Evolutionary conservation across 768 basidiomycete genomes (phyloP).

Genomic region (Mycena haematopus): DNA sequence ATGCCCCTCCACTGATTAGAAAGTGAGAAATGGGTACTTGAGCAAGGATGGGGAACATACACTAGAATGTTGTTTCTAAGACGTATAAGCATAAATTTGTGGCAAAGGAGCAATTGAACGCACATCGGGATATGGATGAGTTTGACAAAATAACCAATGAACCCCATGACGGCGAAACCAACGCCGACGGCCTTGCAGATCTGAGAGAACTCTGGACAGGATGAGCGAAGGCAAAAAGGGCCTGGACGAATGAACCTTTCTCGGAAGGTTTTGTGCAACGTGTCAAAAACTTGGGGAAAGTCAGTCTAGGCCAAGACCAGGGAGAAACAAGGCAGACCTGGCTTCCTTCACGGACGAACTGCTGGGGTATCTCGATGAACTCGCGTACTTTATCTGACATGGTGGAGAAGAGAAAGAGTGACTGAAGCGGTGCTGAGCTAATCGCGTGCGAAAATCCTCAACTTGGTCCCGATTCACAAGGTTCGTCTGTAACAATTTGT

Average conservation of each 20-base stretch:
- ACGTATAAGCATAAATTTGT: slow-evolving; percentile 27
- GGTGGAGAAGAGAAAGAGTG: slow-evolving; percentile 36
- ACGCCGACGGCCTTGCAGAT: slow-evolving; percentile 97
- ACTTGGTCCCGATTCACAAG: slow-evolving; percentile 5
- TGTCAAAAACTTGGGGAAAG: slow-evolving; percentile 78
- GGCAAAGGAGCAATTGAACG: slow-evolving; percentile 43
- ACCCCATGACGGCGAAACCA: slow-evolving; percentile 98
- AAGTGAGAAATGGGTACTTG: slow-evolving; percentile 23
- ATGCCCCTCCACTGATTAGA: slow-evolving; percentile 77
- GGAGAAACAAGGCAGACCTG: slow-evolving; percentile 62
- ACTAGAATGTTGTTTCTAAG: slow-evolving; percentile 95
- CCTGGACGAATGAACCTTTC: slow-evolving; percentile 68
- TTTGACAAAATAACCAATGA: slow-evolving; percentile 99
- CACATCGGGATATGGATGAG: slow-evolving; percentile 98
- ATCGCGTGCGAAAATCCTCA: slow-evolving; percentile 14
- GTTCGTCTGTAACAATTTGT: background rate
- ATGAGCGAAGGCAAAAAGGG: slow-evolving; percentile 9
- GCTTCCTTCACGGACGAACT: slow-evolving; percentile 92
- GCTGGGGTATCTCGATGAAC: slow-evolving; percentile 88
- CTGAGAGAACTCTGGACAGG: slow-evolving; percentile 80
- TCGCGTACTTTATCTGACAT: slow-evolving; percentile 95
- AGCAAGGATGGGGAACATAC: slow-evolving; percentile 59
- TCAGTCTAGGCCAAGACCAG: slow-evolving; percentile 9
- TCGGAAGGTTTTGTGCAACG: slow-evolving; percentile 98
- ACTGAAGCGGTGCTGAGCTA: slow-evolving; percentile 15